Conservation (phyloP, 441 rosid genomes). For the Dalechampia spathulata region DNA sequence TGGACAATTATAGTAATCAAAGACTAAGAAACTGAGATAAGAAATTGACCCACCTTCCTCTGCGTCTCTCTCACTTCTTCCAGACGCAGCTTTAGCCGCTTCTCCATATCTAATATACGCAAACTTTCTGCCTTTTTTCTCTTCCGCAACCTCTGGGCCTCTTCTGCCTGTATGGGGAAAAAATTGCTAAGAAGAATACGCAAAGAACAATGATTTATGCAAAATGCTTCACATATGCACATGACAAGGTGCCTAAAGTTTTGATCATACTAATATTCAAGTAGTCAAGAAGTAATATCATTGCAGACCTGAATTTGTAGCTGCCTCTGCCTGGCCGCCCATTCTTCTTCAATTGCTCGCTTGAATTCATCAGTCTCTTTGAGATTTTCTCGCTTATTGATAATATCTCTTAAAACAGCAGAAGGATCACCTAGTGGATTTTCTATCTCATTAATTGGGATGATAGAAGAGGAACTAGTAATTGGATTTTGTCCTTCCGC, state of each 20-base stretch:
- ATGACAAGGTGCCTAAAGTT: neutral
- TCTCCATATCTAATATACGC: slow-evolving; percentile 70
- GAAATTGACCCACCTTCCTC: slow-evolving; percentile 49
- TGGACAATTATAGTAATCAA: neutral
- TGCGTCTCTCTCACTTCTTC: slow-evolving; percentile 86
- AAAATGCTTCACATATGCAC: neutral
- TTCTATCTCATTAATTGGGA: slow-evolving; percentile 11
- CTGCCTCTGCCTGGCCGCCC: slow-evolving; percentile 68
- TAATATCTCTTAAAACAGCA: slow-evolving; percentile 28
- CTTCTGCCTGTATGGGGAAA: slow-evolving; percentile 52
- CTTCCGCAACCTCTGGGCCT: slow-evolving; percentile 32
- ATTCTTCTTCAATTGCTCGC: slow-evolving; percentile 69
- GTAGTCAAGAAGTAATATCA: neutral
- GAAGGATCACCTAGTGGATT: slow-evolving; percentile 11
- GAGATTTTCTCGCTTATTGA: slow-evolving; percentile 63
- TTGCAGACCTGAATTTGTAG: slow-evolving; percentile 59
- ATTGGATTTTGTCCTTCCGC: slow-evolving; percentile 16
- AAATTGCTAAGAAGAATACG: neutral
- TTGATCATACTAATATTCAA: neutral
- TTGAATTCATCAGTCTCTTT: slow-evolving; percentile 81
- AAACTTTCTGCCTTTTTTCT: slow-evolving; percentile 51
- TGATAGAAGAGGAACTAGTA: slow-evolving; percentile 16
- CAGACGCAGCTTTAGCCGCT: slow-evolving; percentile 70
- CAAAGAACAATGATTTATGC: neutral
- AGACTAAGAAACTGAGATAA: neutral